Percentiles rank a stretch among this genome's conserved stretches.
Conservation (phyloP, 2,329 filamentous ascomycete genomes). For the Xylariales sp. region DNA sequence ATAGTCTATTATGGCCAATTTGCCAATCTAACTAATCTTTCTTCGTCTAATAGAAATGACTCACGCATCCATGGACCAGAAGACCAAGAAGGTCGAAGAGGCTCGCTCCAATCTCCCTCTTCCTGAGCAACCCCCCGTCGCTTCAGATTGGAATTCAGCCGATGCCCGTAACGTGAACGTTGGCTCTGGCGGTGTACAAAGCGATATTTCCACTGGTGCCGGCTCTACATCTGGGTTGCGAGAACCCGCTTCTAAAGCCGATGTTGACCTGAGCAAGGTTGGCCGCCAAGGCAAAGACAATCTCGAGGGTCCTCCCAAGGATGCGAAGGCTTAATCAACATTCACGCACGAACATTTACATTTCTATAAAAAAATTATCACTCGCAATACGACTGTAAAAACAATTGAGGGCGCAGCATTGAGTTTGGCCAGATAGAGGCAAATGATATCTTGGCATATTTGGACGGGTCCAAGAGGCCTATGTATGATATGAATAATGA, state of each 20-base stretch:
- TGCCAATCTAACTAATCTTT: slow-evolving; percentile 12
- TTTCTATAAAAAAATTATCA: background rate
- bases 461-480: background rate
- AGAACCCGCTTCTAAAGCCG: slow-evolving; percentile 68
- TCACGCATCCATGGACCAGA: slow-evolving; percentile 35
- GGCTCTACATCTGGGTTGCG: slow-evolving; percentile 65
- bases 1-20: background rate
- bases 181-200: slow-evolving; percentile 69
- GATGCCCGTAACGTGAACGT: slow-evolving; percentile 77
- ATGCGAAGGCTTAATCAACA: slow-evolving; percentile 53
- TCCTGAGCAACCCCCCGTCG: slow-evolving; percentile 79
- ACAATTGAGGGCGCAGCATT: background rate
- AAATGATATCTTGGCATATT: slow-evolving; percentile 4
- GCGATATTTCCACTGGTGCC: slow-evolving; percentile 63
- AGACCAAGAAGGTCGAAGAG: slow-evolving; percentile 68
- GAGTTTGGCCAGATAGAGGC: background rate
- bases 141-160: slow-evolving; percentile 82
- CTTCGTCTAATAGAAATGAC: slow-evolving; percentile 24
- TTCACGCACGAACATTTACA: background rate
- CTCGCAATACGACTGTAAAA: background rate
- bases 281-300: slow-evolving; percentile 73
- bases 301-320: slow-evolving; percentile 66
- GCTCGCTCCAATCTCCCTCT: slow-evolving; percentile 79
- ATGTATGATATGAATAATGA: slow-evolving; percentile 26
- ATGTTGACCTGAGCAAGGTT: slow-evolving; percentile 67